Base-by-base conservation (phyloP, 148 eudicot species). In the Linanthus parryae region DNA sequence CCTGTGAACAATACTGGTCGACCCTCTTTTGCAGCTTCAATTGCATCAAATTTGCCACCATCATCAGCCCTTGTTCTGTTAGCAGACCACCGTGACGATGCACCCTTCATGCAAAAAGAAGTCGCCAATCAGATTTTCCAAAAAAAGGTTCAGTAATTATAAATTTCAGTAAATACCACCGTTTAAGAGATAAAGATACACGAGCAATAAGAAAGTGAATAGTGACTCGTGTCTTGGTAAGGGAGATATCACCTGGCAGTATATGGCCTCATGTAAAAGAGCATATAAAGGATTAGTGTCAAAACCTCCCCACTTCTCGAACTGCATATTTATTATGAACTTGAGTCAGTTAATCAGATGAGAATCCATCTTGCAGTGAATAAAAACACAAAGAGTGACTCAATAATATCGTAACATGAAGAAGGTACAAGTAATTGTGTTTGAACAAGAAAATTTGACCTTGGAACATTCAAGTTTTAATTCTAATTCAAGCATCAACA, bases 81-180 rank as follows among this genome's bases (percentile, higher is more conserved):
- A 54, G 98, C 98, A 58, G 96, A 73, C 98, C 98, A 91, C 56
- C 21, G 77, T 38, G 98, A 86, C 25, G 98, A 59, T 73, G 86
- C 77, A 48, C 98, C 96, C 98, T 91, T 72, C 62, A 70, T 19
- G 43, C 36, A 7, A 37, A 30, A 52, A 59, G 29, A 4, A 49
- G 39, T 19, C 33, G 30, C 8, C 4, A 40, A 66, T 21, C 7
- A 45, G 41, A 44, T 2, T 29, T 5, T 44, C 24, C 13, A n/a
- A 52, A 44, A 34, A 21, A 2, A 61, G 26, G 5, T 11, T 18
- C 22, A 15, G 18, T 43, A 25, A 11, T 10, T n/a, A 17, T 45
- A 45, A 5, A 9, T 20, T n/a, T 21, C 3, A 4, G 25, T 11
- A 45, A 3, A 45, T 2, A 20, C 52, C n/a, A 25, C 34, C n/a